These are phyloP conservation scores for Halophytophthora batemanensis DNA, from an alignment of 352 stramenopile genomes.

Conservation along the genomic window DNA sequence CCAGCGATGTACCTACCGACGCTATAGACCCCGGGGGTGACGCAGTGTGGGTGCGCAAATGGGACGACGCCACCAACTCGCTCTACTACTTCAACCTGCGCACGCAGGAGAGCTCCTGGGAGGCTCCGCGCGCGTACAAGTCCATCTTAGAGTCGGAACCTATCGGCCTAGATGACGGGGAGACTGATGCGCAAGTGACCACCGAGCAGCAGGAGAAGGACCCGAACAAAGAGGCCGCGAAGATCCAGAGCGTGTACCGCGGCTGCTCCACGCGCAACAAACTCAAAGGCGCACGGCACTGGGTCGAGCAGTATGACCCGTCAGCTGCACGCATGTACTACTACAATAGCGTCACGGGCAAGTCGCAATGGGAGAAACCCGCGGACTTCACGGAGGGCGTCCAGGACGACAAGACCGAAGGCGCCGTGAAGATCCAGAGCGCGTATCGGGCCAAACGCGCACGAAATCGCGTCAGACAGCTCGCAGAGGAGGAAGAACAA, in stretches of 20 bases:
- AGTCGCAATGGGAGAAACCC: conserved; percentile 44
- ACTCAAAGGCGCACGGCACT: conserved; percentile 25
- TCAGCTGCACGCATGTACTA: conserved; percentile 36
- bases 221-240: conserved; percentile 10
- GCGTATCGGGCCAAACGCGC: conserved; percentile 41
- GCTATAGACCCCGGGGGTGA: conserved; percentile 2
- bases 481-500: conserved; percentile 25
- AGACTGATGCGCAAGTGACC: not conserved
- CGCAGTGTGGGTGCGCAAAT: conserved; percentile 31
- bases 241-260: conserved; percentile 36
- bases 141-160: conserved; percentile 20
- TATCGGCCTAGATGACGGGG: conserved; percentile 6
- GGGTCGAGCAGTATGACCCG: conserved; percentile 53
- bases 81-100: conserved; percentile 37
- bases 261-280: conserved; percentile 22
- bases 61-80: conserved; percentile 19
- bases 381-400: conserved; percentile 27
- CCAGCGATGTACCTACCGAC: not conserved
- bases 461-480: conserved; percentile 29
- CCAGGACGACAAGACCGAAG: conserved; percentile 29
- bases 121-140: conserved; percentile 23
- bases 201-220: not conserved
- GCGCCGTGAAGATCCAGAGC: conserved; percentile 57
- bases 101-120: conserved; percentile 30
- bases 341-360: conserved; percentile 39